phyloP scores from a whole-genome alignment of 805 yeast genomes.

The Saccharomycopsis oosterbeekiorum region DNA sequence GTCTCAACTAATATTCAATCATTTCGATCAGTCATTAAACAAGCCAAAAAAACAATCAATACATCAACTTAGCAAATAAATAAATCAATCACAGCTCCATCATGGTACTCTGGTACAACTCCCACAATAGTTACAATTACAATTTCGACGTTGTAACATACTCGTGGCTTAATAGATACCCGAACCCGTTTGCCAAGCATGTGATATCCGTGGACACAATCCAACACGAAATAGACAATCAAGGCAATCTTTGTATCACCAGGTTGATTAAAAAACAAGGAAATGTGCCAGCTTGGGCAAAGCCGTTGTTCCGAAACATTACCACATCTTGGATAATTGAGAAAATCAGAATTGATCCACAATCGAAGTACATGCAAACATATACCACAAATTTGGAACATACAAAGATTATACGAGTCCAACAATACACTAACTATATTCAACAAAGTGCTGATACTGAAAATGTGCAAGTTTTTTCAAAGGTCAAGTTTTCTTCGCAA shows the following conservation, averaged over 20 bases:
- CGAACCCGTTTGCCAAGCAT: constrained; percentile 74
- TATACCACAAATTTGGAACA: constrained; percentile 83
- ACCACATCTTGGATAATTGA: constrained; percentile 78
- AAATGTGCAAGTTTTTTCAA: constrained; percentile 40
- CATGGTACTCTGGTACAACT: constrained; percentile 59
- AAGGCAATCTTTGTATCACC: constrained; percentile 62
- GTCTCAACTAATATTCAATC: no score
- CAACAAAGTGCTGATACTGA: constrained; percentile 24
- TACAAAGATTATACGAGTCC: constrained; percentile 63
- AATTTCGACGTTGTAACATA: constrained; percentile 65
- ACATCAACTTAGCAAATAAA: no score
- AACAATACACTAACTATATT: constrained; percentile 58
- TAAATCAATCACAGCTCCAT: not conserved
- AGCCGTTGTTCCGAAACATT: constrained; percentile 61
- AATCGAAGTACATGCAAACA: constrained; percentile 41
- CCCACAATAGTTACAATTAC: constrained; percentile 46
- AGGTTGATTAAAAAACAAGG: constrained; percentile 72
- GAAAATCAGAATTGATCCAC: constrained; percentile 62
- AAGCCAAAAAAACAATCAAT: no score
- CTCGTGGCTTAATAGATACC: constrained; percentile 67
- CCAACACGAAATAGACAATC: constrained; percentile 43
- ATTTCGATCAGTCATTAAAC: no score
- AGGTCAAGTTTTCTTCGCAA: constrained; percentile 64
- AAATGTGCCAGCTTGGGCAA: constrained; percentile 68
- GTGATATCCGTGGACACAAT: constrained; percentile 78